Base-by-base conservation (phyloP, 768 basidiomycete species). In the Naematelia aurantialba region DNA sequence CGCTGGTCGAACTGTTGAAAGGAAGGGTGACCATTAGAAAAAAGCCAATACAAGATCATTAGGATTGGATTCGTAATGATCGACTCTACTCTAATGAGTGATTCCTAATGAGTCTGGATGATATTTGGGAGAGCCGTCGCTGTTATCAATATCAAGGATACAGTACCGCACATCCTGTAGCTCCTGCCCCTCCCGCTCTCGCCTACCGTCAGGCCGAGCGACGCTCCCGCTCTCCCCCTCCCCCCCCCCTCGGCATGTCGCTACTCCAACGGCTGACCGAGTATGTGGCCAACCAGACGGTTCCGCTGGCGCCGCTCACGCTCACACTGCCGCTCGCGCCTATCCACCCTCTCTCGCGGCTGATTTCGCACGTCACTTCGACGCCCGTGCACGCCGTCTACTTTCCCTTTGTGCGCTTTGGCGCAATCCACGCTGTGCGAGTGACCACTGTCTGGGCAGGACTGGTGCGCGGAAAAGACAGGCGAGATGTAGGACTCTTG, bases 361-460 rank as follows among this genome's bases (percentile, higher is more conserved):
- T 68, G 24, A 34, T 68, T 2, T 30, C 52, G 17, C 65, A 69
- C 48, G 55, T 72, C 21, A 65, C 63, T 8, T 52, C 61, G 5
- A 56, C 52, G 1, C 66, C 66, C 4, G 57, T 73, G 30, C 63
- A 70, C 55, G 56, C 55, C 17, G 52, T 53, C 5, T 73, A 68
- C 52, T 62, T 65, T 39, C 66, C 71, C 1, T 67, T 62, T 42
- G 45, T 63, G 12, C 54, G 62, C 5, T 64, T 73, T 19, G 62
- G 58, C 2, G 67, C 55, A 1, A 46, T 73, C 3, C 72, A 73
- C 52, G 69, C 72, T 52, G 60, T 52, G 0, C 48, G 67, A 34
- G 69, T 70, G 3, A 62, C 69, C 39, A 57, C 58, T 17, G 67
- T 73, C 1, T 73, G 67, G 69, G 65, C 69, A 1, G 55, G 45